These are phyloP conservation scores for Crinitomyces ghanaensis DNA, from an alignment of 805 yeast species.

Conservation along the genomic window DNA sequence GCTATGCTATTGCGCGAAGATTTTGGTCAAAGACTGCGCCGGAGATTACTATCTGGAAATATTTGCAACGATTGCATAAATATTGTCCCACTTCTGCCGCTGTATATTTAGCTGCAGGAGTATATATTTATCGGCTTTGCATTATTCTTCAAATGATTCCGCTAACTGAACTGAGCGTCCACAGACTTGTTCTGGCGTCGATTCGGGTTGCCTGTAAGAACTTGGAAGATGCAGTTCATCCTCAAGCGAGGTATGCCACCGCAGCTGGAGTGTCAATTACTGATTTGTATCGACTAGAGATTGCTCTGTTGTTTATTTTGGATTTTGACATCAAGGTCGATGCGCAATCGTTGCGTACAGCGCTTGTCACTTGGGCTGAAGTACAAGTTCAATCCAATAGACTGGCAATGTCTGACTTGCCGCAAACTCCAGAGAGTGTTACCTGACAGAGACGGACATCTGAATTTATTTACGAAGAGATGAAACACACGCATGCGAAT, in stretches of 20 bases:
- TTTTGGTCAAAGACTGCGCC: slow-evolving; percentile 25
- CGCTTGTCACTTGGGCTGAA: slow-evolving; percentile 19
- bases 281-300: slow-evolving; percentile 40
- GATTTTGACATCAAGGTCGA: slow-evolving; percentile 41
- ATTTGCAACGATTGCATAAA: slow-evolving; percentile 27
- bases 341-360: slow-evolving; percentile 23
- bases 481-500: no score
- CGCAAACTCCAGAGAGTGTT: no score
- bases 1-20: slow-evolving; percentile 18
- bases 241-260: slow-evolving; percentile 36
- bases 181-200: slow-evolving; percentile 35
- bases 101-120: slow-evolving; percentile 28
- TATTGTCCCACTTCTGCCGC: slow-evolving; percentile 30
- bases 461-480: no score
- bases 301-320: slow-evolving; percentile 37
- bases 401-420: no score
- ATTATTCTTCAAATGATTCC: slow-evolving; percentile 23
- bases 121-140: slow-evolving; percentile 25
- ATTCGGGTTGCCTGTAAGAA: slow-evolving; percentile 36
- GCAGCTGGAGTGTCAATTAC: slow-evolving; percentile 35
- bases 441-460: no score
- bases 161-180: slow-evolving; percentile 28
- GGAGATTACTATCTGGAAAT: slow-evolving; percentile 22
- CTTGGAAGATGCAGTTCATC: slow-evolving; percentile 37
- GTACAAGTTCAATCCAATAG: slow-evolving; percentile 12